A percentile compares a stretch with the other conserved stretches of the same genome.
Evolutionary conservation across 805 yeast genomes (phyloP).

Genomic region (Metschnikowia shivogae): DNA sequence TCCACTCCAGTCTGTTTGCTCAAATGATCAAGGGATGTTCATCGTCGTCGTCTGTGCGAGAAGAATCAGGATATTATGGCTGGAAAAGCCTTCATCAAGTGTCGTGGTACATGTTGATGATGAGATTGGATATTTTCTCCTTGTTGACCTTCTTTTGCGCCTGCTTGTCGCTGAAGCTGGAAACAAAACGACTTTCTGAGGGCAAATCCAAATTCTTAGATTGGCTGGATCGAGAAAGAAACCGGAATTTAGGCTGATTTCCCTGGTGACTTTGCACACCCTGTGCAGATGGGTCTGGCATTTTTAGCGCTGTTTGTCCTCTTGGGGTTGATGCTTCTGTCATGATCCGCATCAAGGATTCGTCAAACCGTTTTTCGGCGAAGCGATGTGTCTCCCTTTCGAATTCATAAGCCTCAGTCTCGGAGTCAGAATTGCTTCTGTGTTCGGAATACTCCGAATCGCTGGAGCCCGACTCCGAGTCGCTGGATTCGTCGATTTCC

Average conservation of each 20-base stretch:
- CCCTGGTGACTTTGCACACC: conserved; percentile 17
- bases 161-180: conserved; percentile 48
- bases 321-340: background rate
- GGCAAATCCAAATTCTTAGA: conserved; percentile 51
- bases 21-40: conserved; percentile 77
- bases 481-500: too few relatives aligned
- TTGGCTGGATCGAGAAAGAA: conserved; percentile 53
- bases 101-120: conserved; percentile 34
- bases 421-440: background rate
- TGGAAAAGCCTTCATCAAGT: conserved; percentile 60
- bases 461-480: background rate
- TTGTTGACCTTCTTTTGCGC: conserved; percentile 49
- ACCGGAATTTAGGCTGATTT: conserved; percentile 35
- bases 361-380: background rate
- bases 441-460: background rate
- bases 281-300: conserved; percentile 21
- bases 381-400: background rate
- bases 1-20: conserved; percentile 61
- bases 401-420: background rate
- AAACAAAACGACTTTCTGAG: conserved; percentile 49
- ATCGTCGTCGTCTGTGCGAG: conserved; percentile 74
- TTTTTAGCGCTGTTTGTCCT: conserved; percentile 17
- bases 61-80: conserved; percentile 94
- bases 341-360: conserved; percentile 1
- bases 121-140: conserved; percentile 53